Percentiles rank a stretch among this genome's conserved stretches.
phyloP scores from a whole-genome alignment of 345 rosid genomes.

The Psidium friedrichsthalianum region DNA sequence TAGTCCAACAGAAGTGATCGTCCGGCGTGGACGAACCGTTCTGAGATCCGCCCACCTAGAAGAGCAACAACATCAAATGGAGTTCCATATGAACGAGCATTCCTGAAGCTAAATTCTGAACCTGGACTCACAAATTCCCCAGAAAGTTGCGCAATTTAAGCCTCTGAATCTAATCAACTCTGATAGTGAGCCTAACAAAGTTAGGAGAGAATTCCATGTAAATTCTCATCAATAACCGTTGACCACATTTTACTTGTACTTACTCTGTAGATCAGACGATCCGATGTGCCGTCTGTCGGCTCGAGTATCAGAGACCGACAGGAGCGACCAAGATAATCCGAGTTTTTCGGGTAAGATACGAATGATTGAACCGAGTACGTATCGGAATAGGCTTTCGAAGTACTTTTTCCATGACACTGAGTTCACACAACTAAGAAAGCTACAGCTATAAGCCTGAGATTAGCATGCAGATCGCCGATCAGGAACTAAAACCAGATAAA shows the following conservation, averaged over 20 bases:
- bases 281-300: not conserved
- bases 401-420: not conserved
- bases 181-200: not conserved
- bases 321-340: not conserved
- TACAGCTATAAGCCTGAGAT: too few species aligned
- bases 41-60: slow-evolving; percentile 57
- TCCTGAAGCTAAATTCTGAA: not conserved
- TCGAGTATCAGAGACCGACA: not conserved
- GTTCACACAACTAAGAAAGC: not conserved
- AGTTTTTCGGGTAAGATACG: too few species aligned
- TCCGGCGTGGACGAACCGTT: slow-evolving; percentile 50
- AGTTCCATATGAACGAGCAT: not conserved
- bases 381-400: not conserved
- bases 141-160: not conserved
- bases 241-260: too few species aligned
- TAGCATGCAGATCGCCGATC: not conserved
- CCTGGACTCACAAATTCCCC: not conserved
- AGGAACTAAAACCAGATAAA: not conserved
- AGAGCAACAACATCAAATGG: not conserved
- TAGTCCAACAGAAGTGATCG: slow-evolving; percentile 69
- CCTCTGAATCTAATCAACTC: not conserved
- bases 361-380: not conserved
- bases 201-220: too few species aligned
- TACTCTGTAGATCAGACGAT: not conserved
- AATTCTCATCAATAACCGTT: too few species aligned